Conservation (phyloP, 2,329 filamentous ascomycete species). For the Elsinoe fawcettii region DNA sequence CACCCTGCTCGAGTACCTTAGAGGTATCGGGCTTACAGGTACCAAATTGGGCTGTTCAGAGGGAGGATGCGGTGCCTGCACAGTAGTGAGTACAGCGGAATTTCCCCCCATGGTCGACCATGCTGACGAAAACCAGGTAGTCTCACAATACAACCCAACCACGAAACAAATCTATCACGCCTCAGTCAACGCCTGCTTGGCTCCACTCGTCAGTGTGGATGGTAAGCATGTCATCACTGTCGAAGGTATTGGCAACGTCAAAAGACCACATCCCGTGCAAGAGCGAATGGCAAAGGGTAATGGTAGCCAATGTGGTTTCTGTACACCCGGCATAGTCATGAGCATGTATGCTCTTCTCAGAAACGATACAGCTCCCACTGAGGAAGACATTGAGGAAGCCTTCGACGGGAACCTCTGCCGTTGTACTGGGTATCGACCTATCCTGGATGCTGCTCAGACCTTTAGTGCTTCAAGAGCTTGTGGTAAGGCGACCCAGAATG, state of each 20-base stretch:
- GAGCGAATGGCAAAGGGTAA: conserved; percentile 86
- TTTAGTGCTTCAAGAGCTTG: conserved; percentile 59
- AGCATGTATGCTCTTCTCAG: conserved; percentile 87
- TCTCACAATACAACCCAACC: conserved; percentile 88
- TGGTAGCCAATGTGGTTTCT: conserved; percentile 92
- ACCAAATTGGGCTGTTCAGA: conserved; percentile 96
- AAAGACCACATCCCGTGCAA: conserved; percentile 80
- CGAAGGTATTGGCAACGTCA: conserved; percentile 85
- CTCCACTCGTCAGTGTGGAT: conserved; percentile 84
- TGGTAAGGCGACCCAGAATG: conserved; percentile 49
- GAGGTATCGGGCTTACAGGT: conserved; percentile 86
- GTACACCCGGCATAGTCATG: conserved; percentile 96
- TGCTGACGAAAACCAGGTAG: conserved; percentile 44
- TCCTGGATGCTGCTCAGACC: conserved; percentile 86
- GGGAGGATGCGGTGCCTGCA: conserved; percentile 93
- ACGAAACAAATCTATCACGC: conserved; percentile 93
- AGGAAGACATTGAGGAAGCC: conserved; percentile 85
- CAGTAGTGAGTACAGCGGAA: conserved; percentile 50
- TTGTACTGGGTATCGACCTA: conserved; percentile 91
- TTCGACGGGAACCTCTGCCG: conserved; percentile 95
- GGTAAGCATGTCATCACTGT: conserved; percentile 98
- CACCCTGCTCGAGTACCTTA: conserved; percentile 85
- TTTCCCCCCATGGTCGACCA: conserved; percentile 20
- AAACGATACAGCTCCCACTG: conserved; percentile 69
- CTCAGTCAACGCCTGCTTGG: conserved; percentile 90